phyloP scores from a whole-genome alignment of 805 yeast species.

The Candida incommunis region DNA sequence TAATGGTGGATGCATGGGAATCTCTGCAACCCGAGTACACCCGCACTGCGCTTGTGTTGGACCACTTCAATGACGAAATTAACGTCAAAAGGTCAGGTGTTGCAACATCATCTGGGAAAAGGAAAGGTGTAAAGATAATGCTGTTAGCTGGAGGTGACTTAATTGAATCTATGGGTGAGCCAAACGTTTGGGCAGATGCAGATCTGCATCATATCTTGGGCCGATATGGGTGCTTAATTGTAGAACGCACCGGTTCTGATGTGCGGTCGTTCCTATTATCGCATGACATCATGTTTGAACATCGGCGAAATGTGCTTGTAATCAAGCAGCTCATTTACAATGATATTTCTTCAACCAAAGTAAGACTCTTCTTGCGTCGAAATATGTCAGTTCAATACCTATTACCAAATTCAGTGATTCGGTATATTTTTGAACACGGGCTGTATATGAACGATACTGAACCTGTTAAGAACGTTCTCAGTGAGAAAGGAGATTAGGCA shows the following conservation, averaged over 20 bases:
- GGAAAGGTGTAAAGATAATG: constrained; percentile 86
- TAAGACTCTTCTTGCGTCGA: constrained; percentile 78
- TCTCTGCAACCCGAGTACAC: constrained; percentile 81
- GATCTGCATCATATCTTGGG: constrained; percentile 94
- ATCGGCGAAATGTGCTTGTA: constrained; percentile 79
- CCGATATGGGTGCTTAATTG: constrained; percentile 89
- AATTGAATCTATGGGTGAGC: constrained; percentile 99
- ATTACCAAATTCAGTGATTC: constrained; percentile 83
- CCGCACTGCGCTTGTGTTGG: constrained; percentile 88
- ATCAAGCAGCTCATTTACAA: constrained; percentile 93
- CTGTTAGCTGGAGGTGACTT: constrained; percentile 94
- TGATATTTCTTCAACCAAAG: constrained; percentile 91
- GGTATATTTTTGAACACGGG: constrained; percentile 87
- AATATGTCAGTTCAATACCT: constrained; percentile 95
- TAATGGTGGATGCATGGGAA: constrained; percentile 99
- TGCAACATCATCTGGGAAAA: constrained; percentile 27
- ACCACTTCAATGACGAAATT: constrained; percentile 91
- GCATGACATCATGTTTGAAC: constrained; percentile 96
- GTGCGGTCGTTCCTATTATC: constrained; percentile 82
- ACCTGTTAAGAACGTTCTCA: constrained; percentile 77
- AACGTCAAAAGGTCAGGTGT: constrained; percentile 86
- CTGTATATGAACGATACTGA: constrained; percentile 76
- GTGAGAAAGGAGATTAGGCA: constrained; percentile 16
- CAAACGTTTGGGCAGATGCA: constrained; percentile 96
- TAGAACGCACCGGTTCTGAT: constrained; percentile 93